Conservation (phyloP, 148 eudicot species). For the Persicaria tinctoria region DNA sequence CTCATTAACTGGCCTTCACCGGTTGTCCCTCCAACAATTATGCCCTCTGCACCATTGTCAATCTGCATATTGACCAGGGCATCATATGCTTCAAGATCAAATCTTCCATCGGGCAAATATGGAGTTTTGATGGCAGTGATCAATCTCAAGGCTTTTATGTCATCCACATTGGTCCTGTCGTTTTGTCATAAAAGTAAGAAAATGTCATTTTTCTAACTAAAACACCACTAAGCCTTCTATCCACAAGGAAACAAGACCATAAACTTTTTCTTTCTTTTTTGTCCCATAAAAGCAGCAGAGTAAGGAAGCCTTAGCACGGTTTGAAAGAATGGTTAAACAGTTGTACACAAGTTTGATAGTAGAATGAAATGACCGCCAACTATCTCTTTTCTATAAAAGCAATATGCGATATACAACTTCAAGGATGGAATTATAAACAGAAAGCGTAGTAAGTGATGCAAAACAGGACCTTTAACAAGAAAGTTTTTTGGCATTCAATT, state of each 20-base stretch:
- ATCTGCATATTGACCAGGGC: slow-evolving; percentile 75
- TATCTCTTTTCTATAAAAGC: too few species aligned
- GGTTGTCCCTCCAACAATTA: slow-evolving; percentile 88
- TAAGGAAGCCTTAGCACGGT: too few species aligned
- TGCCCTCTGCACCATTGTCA: slow-evolving; percentile 61
- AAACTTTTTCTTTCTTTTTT: neutral
- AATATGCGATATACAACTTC: too few species aligned
- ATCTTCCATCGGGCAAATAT: slow-evolving; percentile 84
- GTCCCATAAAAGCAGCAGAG: too few species aligned
- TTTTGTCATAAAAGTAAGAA: neutral
- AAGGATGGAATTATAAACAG: too few species aligned
- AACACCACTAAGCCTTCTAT: neutral
- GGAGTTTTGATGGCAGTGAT: slow-evolving; percentile 89
- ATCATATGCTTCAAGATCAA: slow-evolving; percentile 89
- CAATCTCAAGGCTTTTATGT: slow-evolving; percentile 60
- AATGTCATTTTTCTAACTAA: neutral
- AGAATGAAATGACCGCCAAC: too few species aligned
- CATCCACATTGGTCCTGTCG: slow-evolving; percentile 75
- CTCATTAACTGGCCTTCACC: slow-evolving; percentile 93
- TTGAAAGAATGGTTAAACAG: too few species aligned
- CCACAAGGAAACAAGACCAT: neutral
- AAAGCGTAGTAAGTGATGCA: too few species aligned
- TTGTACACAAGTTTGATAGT: too few species aligned
- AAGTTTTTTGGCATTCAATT: too few species aligned
- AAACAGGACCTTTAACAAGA: too few species aligned